These are phyloP conservation scores for Phlebiopsis flavidoalba DNA, from an alignment of 768 basidiomycete species.

Conservation along the genomic window DNA sequence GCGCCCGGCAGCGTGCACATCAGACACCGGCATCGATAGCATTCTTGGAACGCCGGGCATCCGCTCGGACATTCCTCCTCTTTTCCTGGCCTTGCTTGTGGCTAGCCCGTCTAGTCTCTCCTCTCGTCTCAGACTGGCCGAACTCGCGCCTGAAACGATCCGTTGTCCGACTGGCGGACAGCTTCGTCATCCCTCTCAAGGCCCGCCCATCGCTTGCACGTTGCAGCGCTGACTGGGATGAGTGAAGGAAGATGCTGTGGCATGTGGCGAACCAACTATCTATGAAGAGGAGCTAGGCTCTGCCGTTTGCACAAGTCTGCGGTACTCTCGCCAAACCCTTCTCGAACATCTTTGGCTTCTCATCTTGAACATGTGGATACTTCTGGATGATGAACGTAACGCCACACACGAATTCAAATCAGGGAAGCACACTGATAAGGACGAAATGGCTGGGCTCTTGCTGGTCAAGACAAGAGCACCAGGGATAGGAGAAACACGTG, in stretches of 20 bases:
- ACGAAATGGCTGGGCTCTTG: slow-evolving; percentile 52
- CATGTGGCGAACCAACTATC: slow-evolving; percentile 47
- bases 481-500: slow-evolving; percentile 60
- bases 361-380: slow-evolving; percentile 33
- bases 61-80: not conserved
- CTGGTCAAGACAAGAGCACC: slow-evolving; percentile 62
- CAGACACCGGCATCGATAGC: not conserved
- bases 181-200: not conserved
- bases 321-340: slow-evolving; percentile 55
- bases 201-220: not conserved
- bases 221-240: slow-evolving; percentile 13
- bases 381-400: slow-evolving; percentile 28
- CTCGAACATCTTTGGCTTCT: slow-evolving; percentile 51
- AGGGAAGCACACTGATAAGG: slow-evolving; percentile 38
- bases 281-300: slow-evolving; percentile 58
- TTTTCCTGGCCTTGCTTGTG: not conserved
- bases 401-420: slow-evolving; percentile 22
- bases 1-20: not conserved
- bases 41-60: not conserved
- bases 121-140: not conserved
- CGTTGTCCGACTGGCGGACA: not conserved
- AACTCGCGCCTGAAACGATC: not conserved
- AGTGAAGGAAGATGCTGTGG: slow-evolving; percentile 36
- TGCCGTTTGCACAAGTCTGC: slow-evolving; percentile 48
- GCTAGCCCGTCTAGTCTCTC: not conserved